phyloP scores from a whole-genome alignment of 2,329 filamentous ascomycete species.

The Ceratocystis harringtonii region DNA sequence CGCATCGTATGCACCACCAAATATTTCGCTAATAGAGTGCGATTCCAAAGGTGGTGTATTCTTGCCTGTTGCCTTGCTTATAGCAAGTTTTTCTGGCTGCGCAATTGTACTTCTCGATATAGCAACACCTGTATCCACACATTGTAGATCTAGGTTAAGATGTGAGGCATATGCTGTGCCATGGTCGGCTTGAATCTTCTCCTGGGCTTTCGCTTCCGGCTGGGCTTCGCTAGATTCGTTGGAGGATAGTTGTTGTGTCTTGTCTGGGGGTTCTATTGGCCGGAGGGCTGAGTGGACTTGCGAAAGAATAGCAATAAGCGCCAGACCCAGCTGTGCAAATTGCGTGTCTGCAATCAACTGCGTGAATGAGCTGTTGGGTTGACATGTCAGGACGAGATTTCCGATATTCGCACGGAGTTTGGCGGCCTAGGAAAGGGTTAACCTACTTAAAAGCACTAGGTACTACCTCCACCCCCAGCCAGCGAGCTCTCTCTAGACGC shows the following conservation, averaged over 20 bases:
- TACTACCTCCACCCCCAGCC: constrained; percentile 23
- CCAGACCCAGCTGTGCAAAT: constrained; percentile 54
- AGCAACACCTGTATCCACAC: not conserved
- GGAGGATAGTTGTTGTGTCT: not conserved
- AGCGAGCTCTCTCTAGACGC: constrained; percentile 19
- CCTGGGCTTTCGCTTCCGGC: not conserved
- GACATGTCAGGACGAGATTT: constrained; percentile 4
- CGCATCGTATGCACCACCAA: not conserved
- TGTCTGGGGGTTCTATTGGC: not conserved
- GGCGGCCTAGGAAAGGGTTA: not conserved
- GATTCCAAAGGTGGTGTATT: not conserved
- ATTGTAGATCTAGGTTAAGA: not conserved
- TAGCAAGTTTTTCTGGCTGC: not conserved
- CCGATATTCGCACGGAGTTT: not conserved
- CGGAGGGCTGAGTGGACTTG: constrained; percentile 27
- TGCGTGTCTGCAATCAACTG: constrained; percentile 57
- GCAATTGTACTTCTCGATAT: not conserved
- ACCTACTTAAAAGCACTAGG: constrained; percentile 27
- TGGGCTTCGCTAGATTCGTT: not conserved
- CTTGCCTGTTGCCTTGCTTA: not conserved
- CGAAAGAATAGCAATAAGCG: constrained; percentile 50
- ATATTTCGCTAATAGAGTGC: not conserved
- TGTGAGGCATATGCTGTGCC: not conserved
- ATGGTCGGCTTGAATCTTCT: too few relatives aligned
- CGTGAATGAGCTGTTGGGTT: constrained; percentile 41